Conservation (phyloP, 345 rosid genomes). For the Eucalyptus tenuipes region DNA sequence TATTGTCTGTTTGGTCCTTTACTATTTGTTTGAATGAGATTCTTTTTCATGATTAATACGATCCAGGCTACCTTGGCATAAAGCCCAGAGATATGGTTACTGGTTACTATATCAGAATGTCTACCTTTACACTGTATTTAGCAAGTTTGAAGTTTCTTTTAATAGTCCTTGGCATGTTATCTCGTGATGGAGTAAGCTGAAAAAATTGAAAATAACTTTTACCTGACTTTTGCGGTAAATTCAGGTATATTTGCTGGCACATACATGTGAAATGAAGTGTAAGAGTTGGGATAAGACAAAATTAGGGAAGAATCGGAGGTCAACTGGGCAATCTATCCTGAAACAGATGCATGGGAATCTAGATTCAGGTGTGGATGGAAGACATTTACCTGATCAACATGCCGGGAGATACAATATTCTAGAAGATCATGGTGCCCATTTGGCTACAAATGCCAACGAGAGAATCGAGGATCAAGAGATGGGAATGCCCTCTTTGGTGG, state of each 20-base stretch:
- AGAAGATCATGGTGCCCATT: slow-evolving; percentile 2
- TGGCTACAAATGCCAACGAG: slow-evolving; percentile 11
- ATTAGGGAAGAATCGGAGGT: slow-evolving; percentile 3
- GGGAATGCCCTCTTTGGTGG: background rate
- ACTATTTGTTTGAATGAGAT: background rate
- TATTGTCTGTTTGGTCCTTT: background rate
- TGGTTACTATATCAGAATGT: background rate
- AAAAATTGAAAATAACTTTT: background rate
- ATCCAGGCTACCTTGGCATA: background rate
- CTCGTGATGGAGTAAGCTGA: background rate
- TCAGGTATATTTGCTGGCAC: slow-evolving; percentile 61
- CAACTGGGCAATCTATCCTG: slow-evolving; percentile 2
- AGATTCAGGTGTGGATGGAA: slow-evolving; percentile 11
- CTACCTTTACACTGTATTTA: background rate
- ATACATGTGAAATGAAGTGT: slow-evolving; percentile 30
- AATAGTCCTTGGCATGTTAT: background rate
- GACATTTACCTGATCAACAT: slow-evolving; percentile 12
- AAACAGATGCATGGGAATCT: slow-evolving; percentile 4
- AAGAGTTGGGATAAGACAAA: slow-evolving; percentile 6
- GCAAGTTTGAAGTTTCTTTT: background rate
- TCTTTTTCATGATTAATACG: background rate
- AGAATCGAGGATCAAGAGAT: slow-evolving; percentile 18
- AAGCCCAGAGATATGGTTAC: background rate
- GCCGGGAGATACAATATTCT: slow-evolving; percentile 8
- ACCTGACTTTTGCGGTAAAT: background rate